Conservation (phyloP, 139 green algal species). For the Coelastrella sp. region DNA sequence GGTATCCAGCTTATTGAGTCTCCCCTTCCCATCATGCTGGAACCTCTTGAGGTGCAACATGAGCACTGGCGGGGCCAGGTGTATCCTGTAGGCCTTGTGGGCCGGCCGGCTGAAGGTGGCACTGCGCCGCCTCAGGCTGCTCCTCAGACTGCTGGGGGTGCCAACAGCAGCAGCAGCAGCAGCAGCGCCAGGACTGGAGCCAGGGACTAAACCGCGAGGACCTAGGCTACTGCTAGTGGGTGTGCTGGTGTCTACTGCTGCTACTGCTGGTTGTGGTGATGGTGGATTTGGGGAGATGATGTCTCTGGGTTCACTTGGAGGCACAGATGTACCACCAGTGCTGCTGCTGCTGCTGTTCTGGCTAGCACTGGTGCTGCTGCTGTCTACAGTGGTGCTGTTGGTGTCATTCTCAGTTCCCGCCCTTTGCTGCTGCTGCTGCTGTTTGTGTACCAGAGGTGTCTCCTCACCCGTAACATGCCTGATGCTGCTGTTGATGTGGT, state of each 20-base stretch:
- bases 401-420: background rate
- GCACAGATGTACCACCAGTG: background rate
- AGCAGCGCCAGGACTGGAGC: background rate
- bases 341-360: conserved; percentile 7
- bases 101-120: background rate
- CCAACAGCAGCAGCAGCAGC: background rate
- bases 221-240: background rate
- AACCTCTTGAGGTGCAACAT: conserved; percentile 77
- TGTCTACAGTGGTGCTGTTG: background rate
- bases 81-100: conserved; percentile 49
- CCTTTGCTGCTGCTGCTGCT: too few species aligned
- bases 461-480: background rate
- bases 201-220: too few species aligned
- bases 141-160: conserved; percentile 32
- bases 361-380: background rate
- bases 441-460: background rate
- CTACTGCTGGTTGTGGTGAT: background rate
- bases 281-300: background rate
- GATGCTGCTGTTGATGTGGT: background rate
- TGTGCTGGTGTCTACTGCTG: background rate
- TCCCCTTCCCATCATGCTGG: conserved; percentile 60
- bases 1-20: conserved; percentile 71
- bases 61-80: conserved; percentile 56
- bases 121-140: conserved; percentile 8
- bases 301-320: background rate